Percentiles rank a stretch among this genome's conserved stretches.
Conservation (phyloP, 2,329 filamentous ascomycete genomes). For the Penicillium expansum region DNA sequence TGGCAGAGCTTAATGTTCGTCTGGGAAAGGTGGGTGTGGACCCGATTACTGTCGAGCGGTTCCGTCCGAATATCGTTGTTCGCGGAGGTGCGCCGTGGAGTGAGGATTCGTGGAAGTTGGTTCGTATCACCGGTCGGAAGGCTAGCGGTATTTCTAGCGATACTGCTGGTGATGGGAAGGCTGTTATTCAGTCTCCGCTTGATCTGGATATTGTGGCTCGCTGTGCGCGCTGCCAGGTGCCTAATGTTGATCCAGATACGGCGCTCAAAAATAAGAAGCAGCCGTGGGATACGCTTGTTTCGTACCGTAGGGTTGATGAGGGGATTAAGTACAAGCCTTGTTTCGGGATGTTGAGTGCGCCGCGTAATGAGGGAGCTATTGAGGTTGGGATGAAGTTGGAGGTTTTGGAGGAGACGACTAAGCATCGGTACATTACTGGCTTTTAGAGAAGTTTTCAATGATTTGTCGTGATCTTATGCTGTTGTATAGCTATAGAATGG, state of each 20-base stretch:
- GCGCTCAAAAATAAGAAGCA: slow-evolving; percentile 57
- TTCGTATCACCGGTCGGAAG: slow-evolving; percentile 36
- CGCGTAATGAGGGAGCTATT: slow-evolving; percentile 54
- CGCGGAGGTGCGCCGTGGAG: slow-evolving; percentile 57
- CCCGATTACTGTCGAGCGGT: slow-evolving; percentile 59
- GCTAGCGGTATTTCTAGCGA: slow-evolving; percentile 4
- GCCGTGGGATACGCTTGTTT: slow-evolving; percentile 62
- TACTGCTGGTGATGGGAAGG: too few relatives aligned
- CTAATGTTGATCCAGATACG: slow-evolving; percentile 64
- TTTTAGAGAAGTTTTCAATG: slow-evolving; percentile 19
- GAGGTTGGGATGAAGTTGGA: slow-evolving; percentile 59
- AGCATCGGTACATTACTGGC: slow-evolving; percentile 54
- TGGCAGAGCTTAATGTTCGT: slow-evolving; percentile 58
- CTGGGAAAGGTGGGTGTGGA: slow-evolving; percentile 44
- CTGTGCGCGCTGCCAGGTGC: slow-evolving; percentile 61
- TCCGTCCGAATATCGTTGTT: slow-evolving; percentile 63
- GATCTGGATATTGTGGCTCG: slow-evolving; percentile 58
- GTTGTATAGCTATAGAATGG: background rate
- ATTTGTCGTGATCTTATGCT: background rate
- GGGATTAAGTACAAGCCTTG: slow-evolving; percentile 64
- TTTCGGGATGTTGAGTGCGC: slow-evolving; percentile 65
- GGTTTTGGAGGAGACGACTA: slow-evolving; percentile 56
- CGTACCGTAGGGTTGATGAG: slow-evolving; percentile 58
- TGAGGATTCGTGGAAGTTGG: slow-evolving; percentile 62
- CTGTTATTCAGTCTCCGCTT: slow-evolving; percentile 26